phyloP scores from a whole-genome alignment of 805 yeast species.

The Kodamaea lidongshanica region DNA sequence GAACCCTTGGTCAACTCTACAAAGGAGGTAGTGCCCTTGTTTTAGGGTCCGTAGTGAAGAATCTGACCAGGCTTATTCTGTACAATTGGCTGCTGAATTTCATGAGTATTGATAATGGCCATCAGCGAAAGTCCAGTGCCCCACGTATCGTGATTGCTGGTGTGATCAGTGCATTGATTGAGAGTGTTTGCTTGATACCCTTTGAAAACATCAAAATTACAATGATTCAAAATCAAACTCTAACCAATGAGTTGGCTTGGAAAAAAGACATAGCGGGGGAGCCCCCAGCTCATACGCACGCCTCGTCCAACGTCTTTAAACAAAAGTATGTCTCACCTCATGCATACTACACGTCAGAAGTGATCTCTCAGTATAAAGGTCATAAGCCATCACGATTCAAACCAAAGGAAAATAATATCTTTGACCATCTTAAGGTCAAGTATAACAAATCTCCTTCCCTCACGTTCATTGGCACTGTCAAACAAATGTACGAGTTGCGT shows the following conservation, averaged over 20 bases:
- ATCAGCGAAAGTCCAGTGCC: constrained; percentile 53
- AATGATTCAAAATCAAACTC: constrained; percentile 62
- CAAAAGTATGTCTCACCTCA: constrained; percentile 38
- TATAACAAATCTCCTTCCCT: constrained; percentile 52
- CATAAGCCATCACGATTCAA: constrained; percentile 20
- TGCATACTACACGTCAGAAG: constrained; percentile 34
- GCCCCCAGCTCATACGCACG: not conserved
- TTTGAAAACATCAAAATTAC: constrained; percentile 81
- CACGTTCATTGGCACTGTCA: constrained; percentile 46
- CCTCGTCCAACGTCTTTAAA: constrained; percentile 14
- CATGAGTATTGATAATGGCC: constrained; percentile 43
- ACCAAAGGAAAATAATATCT: constrained; percentile 7
- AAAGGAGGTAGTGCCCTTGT: constrained; percentile 73
- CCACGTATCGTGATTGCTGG: constrained; percentile 84
- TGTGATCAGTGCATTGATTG: constrained; percentile 72
- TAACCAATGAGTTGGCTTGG: constrained; percentile 21
- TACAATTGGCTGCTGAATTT: constrained; percentile 71
- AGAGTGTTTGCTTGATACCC: constrained; percentile 80
- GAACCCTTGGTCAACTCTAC: constrained; percentile 29
- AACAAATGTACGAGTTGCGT: constrained; percentile 63
- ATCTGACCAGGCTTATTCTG: constrained; percentile 63
- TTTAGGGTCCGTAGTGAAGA: constrained; percentile 66
- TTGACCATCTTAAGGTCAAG: constrained; percentile 12
- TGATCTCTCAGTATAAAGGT: constrained; percentile 22
- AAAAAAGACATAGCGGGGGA: constrained; percentile 7